Evolutionary conservation across 495 filamentous ascomycete species (phyloP), one percentile per base, ranked within the genome.

Genomic region (Podospora pseudocomata): DNA sequence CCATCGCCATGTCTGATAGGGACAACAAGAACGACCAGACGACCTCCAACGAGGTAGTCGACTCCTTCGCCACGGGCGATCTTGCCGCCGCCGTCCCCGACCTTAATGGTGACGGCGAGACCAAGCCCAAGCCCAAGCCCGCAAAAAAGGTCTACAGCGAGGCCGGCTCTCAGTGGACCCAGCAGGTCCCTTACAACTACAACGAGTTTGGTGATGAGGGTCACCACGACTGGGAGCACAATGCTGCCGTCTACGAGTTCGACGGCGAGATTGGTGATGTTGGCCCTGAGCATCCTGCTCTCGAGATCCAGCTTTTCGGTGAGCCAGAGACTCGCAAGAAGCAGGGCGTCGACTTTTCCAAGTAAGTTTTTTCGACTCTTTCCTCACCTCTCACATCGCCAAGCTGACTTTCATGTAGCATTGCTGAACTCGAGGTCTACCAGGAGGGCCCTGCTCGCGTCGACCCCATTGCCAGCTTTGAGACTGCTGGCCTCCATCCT

Each of bases 241-340:
- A 85, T 65, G 88, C 88, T 28, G 72, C 71, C 1, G 84, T 88
- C 18, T 98, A 99, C 67, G 89, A 96, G 75, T 97, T 91, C 90
- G 83, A 88, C 11, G 92, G 92, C 2, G 92, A 96, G 4, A 90
- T 84, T 69, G 95, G 94, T 13, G 94, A 99, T 63, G 80, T 98
- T 61, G 93, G 89, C 32, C 95, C 94, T 4, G 78, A 77, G 54
- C 80, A 86, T 70, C 78, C 82, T 0, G 84, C 85, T 54, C 86
- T 99, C 0, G 93, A 99, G 80, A 60, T 82, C 6, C 76, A 87
- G 70, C 86, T 97, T 5, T 99, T 95, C 73, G 84, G 86, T 5
- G 76, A 79, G 13, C 68, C 83, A 64, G 64, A 79, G 68, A 60
- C 75, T 44, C 76, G 82, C 60, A 67, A 69, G 15, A 70, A 73